Evolutionary conservation across 768 basidiomycete genomes (phyloP).

Genomic region (Lyophyllum decastes): DNA sequence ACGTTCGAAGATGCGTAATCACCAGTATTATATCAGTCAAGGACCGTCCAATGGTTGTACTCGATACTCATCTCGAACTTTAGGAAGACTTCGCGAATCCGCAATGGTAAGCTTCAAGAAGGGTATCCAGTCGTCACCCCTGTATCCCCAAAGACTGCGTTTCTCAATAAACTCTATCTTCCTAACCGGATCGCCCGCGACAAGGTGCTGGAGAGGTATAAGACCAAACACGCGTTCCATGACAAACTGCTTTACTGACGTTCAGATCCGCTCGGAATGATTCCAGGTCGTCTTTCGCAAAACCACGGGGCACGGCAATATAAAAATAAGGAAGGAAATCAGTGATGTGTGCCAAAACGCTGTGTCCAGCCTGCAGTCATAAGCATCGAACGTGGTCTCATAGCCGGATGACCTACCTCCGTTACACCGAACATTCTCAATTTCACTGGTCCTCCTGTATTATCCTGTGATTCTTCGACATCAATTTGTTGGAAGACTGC

Average conservation of each 20-base stretch:
- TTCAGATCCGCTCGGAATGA: slow-evolving; percentile 74
- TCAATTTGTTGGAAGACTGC: slow-evolving; percentile 97
- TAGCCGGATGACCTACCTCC: slow-evolving; percentile 47
- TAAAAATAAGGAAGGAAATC: slow-evolving; percentile 95
- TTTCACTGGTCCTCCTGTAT: slow-evolving; percentile 38
- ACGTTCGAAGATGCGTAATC: slow-evolving; percentile 67
- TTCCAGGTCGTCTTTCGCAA: slow-evolving; percentile 63
- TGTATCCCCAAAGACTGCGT: slow-evolving; percentile 85
- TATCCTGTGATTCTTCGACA: slow-evolving; percentile 64
- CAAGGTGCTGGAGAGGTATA: slow-evolving; percentile 27
- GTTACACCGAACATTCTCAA: slow-evolving; percentile 91
- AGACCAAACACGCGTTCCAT: neutral
- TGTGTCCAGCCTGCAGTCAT: slow-evolving; percentile 70
- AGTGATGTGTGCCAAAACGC: slow-evolving; percentile 81
- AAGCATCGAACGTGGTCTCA: neutral
- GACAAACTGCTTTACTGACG: slow-evolving; percentile 42
- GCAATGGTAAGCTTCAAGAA: slow-evolving; percentile 85
- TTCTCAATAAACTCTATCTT: slow-evolving; percentile 62
- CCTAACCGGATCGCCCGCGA: slow-evolving; percentile 40
- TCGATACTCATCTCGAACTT: slow-evolving; percentile 83
- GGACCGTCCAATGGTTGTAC: neutral
- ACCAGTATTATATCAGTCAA: slow-evolving; percentile 20
- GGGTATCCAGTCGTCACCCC: slow-evolving; percentile 72
- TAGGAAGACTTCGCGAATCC: slow-evolving; percentile 78
- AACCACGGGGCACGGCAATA: slow-evolving; percentile 83